These are phyloP conservation scores for Sungouiozyma intestinalis DNA, from an alignment of 805 yeast species.

Conservation along the genomic window DNA sequence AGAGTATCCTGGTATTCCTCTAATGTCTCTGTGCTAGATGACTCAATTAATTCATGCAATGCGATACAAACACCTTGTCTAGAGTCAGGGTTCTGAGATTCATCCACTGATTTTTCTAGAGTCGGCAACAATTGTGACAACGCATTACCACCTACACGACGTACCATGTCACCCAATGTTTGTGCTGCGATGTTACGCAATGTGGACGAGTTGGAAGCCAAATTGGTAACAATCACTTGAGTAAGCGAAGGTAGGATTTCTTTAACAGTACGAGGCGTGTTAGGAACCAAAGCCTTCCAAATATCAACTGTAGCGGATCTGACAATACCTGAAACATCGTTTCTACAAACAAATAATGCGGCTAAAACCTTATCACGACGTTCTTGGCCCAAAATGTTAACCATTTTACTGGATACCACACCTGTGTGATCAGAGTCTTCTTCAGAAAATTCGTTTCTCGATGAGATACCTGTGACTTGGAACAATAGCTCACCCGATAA, in stretches of 20 bases:
- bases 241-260: slow-evolving; percentile 83
- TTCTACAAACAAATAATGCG: slow-evolving; percentile 84
- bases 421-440: slow-evolving; percentile 34
- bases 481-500: slow-evolving; percentile 89
- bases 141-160: slow-evolving; percentile 86
- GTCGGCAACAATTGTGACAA: slow-evolving; percentile 79
- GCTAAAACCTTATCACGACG: slow-evolving; percentile 83
- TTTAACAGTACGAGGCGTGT: slow-evolving; percentile 89
- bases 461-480: slow-evolving; percentile 86
- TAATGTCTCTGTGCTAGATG: slow-evolving; percentile 54
- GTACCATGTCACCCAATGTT: slow-evolving; percentile 87
- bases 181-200: slow-evolving; percentile 86
- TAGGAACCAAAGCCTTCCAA: slow-evolving; percentile 94
- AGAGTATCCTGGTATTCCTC: slow-evolving; percentile 55
- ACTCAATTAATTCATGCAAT: slow-evolving; percentile 68
- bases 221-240: slow-evolving; percentile 63
- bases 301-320: slow-evolving; percentile 85
- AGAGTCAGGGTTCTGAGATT: slow-evolving; percentile 63
- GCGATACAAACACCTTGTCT: slow-evolving; percentile 97
- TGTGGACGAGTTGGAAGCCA: slow-evolving; percentile 71
- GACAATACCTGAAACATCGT: slow-evolving; percentile 80
- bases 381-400: slow-evolving; percentile 74
- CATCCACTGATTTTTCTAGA: slow-evolving; percentile 50
- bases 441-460: slow-evolving; percentile 55
- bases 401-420: slow-evolving; percentile 52